Percentiles rank a stretch among this genome's conserved stretches.
phyloP scores from a whole-genome alignment of 2,329 filamentous ascomycete genomes.

The Botryosphaeria dothidea region DNA sequence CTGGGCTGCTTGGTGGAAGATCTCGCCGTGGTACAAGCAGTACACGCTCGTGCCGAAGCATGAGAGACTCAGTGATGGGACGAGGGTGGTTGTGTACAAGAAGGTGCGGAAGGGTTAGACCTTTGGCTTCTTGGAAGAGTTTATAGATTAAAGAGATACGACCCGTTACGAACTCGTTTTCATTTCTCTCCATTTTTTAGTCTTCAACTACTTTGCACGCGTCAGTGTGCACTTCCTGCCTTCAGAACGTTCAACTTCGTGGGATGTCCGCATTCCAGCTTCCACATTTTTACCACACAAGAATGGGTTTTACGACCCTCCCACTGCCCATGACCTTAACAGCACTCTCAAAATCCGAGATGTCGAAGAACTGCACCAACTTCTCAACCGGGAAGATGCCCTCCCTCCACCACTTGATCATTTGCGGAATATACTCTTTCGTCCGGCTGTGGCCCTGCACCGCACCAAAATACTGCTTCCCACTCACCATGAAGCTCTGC shows the following conservation, averaged over 20 bases:
- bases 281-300: slow-evolving; percentile 4
- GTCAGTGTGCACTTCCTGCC: too few species aligned
- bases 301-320: slow-evolving; percentile 14
- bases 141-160: neutral
- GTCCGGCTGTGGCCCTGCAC: slow-evolving; percentile 46
- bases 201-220: too few species aligned
- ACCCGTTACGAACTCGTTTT: neutral
- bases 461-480: slow-evolving; percentile 51
- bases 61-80: slow-evolving; percentile 65
- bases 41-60: slow-evolving; percentile 65
- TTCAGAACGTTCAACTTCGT: neutral
- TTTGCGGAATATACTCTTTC: slow-evolving; percentile 15
- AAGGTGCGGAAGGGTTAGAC: slow-evolving; percentile 16
- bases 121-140: neutral
- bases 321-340: slow-evolving; percentile 11
- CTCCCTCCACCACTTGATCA: slow-evolving; percentile 12
- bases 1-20: slow-evolving; percentile 67
- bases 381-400: slow-evolving; percentile 15
- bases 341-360: slow-evolving; percentile 3
- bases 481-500: slow-evolving; percentile 50
- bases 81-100: slow-evolving; percentile 55
- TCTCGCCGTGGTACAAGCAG: slow-evolving; percentile 59
- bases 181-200: too few species aligned
- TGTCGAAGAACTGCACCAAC: slow-evolving; percentile 13
- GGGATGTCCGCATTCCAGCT: too few species aligned